A percentile compares a stretch with the other conserved stretches of the same genome.
Evolutionary conservation across 306 rosid species (phyloP).

Genomic region (Gleditsia sinensis): DNA sequence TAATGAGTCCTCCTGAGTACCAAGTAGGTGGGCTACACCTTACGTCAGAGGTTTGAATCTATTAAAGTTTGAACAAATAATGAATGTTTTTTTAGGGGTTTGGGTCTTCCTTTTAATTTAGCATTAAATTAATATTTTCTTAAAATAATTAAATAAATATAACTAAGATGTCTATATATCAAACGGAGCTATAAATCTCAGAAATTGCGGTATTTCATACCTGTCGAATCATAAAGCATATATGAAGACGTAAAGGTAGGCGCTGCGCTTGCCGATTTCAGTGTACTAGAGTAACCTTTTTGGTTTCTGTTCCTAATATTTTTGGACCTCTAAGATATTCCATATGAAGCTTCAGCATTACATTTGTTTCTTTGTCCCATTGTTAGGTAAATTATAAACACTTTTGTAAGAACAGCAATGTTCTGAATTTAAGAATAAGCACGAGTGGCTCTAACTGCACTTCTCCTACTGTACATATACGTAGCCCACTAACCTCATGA

Average conservation of each 20-base stretch:
- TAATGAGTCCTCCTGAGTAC: neutral
- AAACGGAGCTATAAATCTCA: no score
- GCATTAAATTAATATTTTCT: no score
- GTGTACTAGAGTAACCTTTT: neutral
- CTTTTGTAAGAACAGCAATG: neutral
- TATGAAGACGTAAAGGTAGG: neutral
- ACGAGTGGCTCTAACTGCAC: constrained; percentile 35
- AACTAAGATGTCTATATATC: no score
- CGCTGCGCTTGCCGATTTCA: neutral
- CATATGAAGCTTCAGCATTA: constrained; percentile 35
- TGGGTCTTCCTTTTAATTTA: neutral
- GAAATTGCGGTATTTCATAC: no score
- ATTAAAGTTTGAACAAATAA: neutral
- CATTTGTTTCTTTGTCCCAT: constrained; percentile 44
- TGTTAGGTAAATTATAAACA: constrained; percentile 3
- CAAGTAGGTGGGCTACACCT: neutral
- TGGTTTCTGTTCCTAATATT: constrained; percentile 9
- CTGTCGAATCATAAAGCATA: neutral
- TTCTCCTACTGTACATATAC: constrained; percentile 19
- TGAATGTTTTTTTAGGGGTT: neutral
- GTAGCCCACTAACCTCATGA: constrained; percentile 23
- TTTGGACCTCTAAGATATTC: neutral
- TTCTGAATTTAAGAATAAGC: constrained; percentile 38
- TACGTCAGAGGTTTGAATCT: neutral
- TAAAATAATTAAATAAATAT: no score